Evolutionary conservation across 2,329 filamentous ascomycete genomes (phyloP).

Genomic region (Epichloe typhina): DNA sequence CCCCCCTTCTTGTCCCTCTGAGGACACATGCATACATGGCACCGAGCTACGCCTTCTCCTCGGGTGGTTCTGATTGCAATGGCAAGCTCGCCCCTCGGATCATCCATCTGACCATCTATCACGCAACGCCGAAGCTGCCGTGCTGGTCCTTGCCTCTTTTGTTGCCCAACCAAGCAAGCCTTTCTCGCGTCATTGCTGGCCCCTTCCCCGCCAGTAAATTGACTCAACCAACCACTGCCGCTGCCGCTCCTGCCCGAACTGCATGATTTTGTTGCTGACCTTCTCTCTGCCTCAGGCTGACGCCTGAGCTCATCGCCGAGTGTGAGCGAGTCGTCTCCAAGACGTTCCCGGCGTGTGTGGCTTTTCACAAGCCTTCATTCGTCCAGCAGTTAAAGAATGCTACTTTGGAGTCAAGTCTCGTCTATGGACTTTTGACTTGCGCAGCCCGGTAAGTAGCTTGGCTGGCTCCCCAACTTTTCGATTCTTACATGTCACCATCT

Average conservation of each 20-base stretch:
- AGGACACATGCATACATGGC: too few relatives aligned
- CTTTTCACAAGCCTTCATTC: slow-evolving; percentile 50
- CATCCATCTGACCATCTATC: too few relatives aligned
- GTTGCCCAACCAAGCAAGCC: not conserved
- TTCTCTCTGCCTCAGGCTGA: slow-evolving; percentile 24
- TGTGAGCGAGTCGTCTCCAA: slow-evolving; percentile 49
- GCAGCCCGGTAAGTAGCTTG: slow-evolving; percentile 39
- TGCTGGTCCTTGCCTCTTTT: not conserved
- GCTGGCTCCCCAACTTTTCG: not conserved
- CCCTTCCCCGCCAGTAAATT: not conserved
- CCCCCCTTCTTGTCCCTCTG: not conserved
- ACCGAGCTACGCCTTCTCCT: too few relatives aligned
- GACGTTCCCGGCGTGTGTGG: slow-evolving; percentile 47
- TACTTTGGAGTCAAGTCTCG: slow-evolving; percentile 40
- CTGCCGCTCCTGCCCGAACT: not conserved
- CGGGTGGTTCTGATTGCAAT: too few relatives aligned
- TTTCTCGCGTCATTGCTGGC: not conserved
- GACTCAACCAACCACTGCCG: not conserved
- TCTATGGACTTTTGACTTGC: slow-evolving; percentile 44
- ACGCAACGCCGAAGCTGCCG: too few relatives aligned
- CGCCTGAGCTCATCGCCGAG: slow-evolving; percentile 43
- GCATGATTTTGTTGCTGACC: slow-evolving; percentile 7
- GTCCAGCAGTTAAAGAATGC: slow-evolving; percentile 46
- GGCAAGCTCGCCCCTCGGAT: too few relatives aligned
- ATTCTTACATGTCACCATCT: not conserved